Percentiles rank a stretch among this genome's conserved stretches.
phyloP scores from a whole-genome alignment of 2,329 filamentous ascomycete genomes.

The Diaporthe eres region DNA sequence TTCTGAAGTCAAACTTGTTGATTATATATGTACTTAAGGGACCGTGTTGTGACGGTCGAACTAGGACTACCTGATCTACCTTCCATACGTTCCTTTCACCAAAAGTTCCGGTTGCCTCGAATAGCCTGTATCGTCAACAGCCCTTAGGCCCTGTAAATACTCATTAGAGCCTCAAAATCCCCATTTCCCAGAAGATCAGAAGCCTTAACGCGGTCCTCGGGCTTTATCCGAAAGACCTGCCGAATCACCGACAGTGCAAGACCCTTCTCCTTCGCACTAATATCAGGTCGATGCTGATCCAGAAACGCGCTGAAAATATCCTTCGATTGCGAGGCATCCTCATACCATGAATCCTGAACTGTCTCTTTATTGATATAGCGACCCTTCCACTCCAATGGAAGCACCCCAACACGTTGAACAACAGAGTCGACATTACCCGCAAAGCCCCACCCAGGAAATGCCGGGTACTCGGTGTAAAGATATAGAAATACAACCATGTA shows the following conservation, averaged over 20 bases:
- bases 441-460: not conserved
- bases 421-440: not conserved
- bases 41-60: no score
- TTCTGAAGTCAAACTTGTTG: no score
- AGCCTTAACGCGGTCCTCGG: not conserved
- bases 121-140: no score
- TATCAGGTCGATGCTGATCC: not conserved
- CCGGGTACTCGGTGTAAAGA: not conserved
- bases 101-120: no score
- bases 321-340: not conserved
- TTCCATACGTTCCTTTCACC: no score
- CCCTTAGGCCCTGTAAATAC: not conserved
- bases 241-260: not conserved
- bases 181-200: not conserved
- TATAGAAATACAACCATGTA: slow-evolving; percentile 2
- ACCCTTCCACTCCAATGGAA: not conserved
- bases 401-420: not conserved
- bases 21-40: no score
- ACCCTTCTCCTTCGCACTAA: not conserved
- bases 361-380: not conserved
- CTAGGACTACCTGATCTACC: no score
- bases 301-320: not conserved
- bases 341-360: not conserved
- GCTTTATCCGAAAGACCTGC: not conserved
- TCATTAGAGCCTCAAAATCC: not conserved